A percentile compares a stretch with the other conserved stretches of the same genome.
Conservation (phyloP, 2,329 filamentous ascomycete species). For the Balansia obtecta region DNA sequence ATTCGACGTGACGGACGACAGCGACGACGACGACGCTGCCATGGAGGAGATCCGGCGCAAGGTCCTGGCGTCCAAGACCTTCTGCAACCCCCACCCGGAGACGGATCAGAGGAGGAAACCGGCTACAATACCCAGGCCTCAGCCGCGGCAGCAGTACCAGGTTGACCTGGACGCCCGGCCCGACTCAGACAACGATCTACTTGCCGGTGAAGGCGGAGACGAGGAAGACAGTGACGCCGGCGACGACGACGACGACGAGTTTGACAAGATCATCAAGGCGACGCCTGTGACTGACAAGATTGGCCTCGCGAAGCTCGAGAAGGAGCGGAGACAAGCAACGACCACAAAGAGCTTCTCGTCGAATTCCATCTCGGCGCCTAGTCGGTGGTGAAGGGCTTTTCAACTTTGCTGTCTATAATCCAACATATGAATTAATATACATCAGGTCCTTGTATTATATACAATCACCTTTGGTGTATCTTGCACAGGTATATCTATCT, state of each 20-base stretch:
- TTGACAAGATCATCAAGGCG: constrained; percentile 87
- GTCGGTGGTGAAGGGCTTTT: constrained; percentile 24
- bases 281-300: constrained; percentile 80
- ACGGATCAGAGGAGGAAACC: constrained; percentile 42
- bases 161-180: constrained; percentile 45
- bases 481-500: too few species aligned
- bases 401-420: not conserved
- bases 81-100: constrained; percentile 43
- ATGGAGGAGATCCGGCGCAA: constrained; percentile 88
- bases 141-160: constrained; percentile 29
- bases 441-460: not conserved
- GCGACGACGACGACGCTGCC: constrained; percentile 46
- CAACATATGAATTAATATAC: not conserved
- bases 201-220: constrained; percentile 54
- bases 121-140: constrained; percentile 49
- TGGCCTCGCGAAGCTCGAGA: constrained; percentile 48
- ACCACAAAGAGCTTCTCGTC: constrained; percentile 41
- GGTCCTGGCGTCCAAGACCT: constrained; percentile 85
- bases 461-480: not conserved
- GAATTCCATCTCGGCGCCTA: constrained; percentile 34
- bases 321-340: constrained; percentile 36
- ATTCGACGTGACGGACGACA: constrained; percentile 70
- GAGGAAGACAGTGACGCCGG: constrained; percentile 46
- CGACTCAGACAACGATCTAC: constrained; percentile 49
- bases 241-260: constrained; percentile 66